Evolutionary conservation across 768 basidiomycete species (phyloP).

Genomic region (Wakefieldia striispora): DNA sequence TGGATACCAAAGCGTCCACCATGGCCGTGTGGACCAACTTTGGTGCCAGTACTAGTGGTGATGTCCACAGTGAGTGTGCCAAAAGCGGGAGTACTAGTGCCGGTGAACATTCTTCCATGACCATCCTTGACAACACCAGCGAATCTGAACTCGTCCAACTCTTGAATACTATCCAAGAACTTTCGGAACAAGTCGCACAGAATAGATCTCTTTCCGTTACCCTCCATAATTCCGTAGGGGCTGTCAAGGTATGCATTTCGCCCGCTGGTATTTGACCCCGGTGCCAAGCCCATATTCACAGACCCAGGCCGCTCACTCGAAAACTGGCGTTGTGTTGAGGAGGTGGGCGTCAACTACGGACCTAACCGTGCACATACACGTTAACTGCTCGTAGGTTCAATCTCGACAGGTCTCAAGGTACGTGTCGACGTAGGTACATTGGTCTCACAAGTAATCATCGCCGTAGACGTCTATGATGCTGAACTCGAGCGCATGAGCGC

Average conservation of each 20-base stretch:
- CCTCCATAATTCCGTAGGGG: conserved; percentile 69
- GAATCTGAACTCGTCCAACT: conserved; percentile 64
- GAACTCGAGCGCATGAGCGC: conserved; percentile 90
- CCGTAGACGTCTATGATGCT: conserved; percentile 80
- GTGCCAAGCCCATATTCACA: conserved; percentile 28
- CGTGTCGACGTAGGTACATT: neutral
- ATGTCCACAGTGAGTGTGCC: neutral
- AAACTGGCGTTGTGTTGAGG: conserved; percentile 89
- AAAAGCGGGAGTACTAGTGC: conserved; percentile 11
- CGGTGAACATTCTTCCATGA: conserved; percentile 36
- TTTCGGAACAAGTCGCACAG: conserved; percentile 78
- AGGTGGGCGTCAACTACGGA: conserved; percentile 43
- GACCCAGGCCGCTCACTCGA: conserved; percentile 86
- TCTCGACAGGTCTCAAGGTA: conserved; percentile 83
- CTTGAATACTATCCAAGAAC: conserved; percentile 68
- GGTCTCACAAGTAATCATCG: conserved; percentile 3
- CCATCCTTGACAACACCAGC: conserved; percentile 48
- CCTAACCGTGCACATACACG: neutral
- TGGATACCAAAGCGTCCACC: neutral
- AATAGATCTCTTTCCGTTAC: conserved; percentile 72
- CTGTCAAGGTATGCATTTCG: conserved; percentile 67
- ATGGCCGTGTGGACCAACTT: conserved; percentile 5
- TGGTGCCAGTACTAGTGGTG: no score
- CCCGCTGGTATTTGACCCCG: neutral
- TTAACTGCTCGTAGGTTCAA: conserved; percentile 58